Base-by-base conservation (phyloP, 2,329 filamentous ascomycete genomes). In the Ophiostoma triangulosporum region DNA sequence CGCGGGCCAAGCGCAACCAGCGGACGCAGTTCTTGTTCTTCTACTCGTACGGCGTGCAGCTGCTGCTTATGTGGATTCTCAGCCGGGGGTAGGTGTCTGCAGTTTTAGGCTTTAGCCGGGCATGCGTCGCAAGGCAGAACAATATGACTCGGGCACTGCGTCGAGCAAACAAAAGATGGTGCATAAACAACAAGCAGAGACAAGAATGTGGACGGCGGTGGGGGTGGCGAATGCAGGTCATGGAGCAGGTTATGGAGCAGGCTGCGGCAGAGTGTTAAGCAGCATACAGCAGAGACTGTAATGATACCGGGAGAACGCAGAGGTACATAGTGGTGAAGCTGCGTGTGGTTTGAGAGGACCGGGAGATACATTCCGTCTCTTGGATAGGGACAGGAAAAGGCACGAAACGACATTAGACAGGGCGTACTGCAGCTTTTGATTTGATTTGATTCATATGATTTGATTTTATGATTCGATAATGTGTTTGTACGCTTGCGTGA, bases 41-140 rank as follows among this genome's bases (percentile, higher is more conserved):
- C 61, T 96, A 98, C 70, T 91, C 90, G 45, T 98, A 97, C 68
- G 74, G 94, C 53, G 84, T 97, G 54, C 93, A 98, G 71, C 78
- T 97, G 60, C 73, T 90, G 54, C 95, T 97, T 68, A 98, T 97
- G 90, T 93, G 91, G 83, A 68, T 80, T 59, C 68, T 81, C 56
- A 78, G 72, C 56, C 68, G 72, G 56, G 68, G 70, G 27, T 77
- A 57, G 64, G 35, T 5, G n/a, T n/a, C n/a, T n/a, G n/a, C n/a
- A n/a, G n/a, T 24, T 11, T 8, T 3, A 15, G 22, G 22, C 3
- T 14, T 4, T 24, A 11, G 31, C 3, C 15, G 35, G 26, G n/a
- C 20, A 17, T 11, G 31, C 1, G 33, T 27, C 24, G 6, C 1
- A 7, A 5, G 36, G 17, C 6, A 26, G 3, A 22, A 46, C 22